phyloP scores from a whole-genome alignment of 352 stramenopile species.

The Labyrinthula sp. region DNA sequence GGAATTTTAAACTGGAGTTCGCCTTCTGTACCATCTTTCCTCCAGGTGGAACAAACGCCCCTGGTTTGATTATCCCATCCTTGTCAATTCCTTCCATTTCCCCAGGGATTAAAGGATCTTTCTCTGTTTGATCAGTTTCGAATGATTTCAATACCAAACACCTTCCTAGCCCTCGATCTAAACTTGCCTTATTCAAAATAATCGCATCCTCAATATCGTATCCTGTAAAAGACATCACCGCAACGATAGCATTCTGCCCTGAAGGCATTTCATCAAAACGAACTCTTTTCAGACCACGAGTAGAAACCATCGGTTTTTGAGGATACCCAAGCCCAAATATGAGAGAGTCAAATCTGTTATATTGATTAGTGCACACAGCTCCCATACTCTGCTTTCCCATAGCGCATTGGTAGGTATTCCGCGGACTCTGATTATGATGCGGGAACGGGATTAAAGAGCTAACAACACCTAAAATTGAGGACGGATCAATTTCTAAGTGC shows the following conservation, averaged over 20 bases:
- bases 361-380: constrained; percentile 82
- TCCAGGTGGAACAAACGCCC: constrained; percentile 15
- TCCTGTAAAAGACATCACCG: constrained; percentile 95
- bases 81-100: constrained; percentile 31
- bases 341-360: constrained; percentile 91
- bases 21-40: constrained; percentile 1
- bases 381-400: constrained; percentile 99
- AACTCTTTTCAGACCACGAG: constrained; percentile 75
- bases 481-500: constrained; percentile 97
- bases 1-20: not conserved
- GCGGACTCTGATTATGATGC: constrained; percentile 97
- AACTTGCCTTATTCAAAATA: constrained; percentile 98
- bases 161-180: constrained; percentile 90
- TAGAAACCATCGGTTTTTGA: constrained; percentile 93
- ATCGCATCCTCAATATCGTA: constrained; percentile 96
- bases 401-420: constrained; percentile 99
- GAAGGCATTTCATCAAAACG: constrained; percentile 96
- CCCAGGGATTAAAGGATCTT: constrained; percentile 57
- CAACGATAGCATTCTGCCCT: constrained; percentile 94
- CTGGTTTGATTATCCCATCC: constrained; percentile 18
- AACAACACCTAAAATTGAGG: constrained; percentile 97
- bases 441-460: constrained; percentile 94
- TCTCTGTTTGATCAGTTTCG: too few relatives aligned
- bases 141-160: constrained; percentile 89
- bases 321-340: constrained; percentile 95